A percentile compares a stretch with the other conserved stretches of the same genome.
These are phyloP conservation scores for Lipomyces starkeyi DNA, from an alignment of 805 yeast genomes.

Conservation along the genomic window DNA sequence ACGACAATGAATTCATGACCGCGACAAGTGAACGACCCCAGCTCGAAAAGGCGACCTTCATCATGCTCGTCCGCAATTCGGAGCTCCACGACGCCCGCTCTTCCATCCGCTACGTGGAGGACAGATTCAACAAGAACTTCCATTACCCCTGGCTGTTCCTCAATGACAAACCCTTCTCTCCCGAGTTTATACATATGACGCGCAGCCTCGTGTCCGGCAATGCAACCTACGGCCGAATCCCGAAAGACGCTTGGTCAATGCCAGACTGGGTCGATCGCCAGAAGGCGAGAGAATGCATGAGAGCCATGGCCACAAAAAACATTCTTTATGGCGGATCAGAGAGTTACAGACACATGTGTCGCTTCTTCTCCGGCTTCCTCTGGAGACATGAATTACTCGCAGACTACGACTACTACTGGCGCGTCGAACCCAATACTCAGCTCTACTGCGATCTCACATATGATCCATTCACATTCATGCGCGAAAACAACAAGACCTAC, in stretches of 20 bases:
- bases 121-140: conserved; percentile 64
- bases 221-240: conserved; percentile 66
- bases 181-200: conserved; percentile 59
- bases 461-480: conserved; percentile 58
- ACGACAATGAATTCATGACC: too few species aligned
- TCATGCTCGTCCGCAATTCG: conserved; percentile 70
- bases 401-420: conserved; percentile 73
- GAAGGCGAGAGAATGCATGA: conserved; percentile 55
- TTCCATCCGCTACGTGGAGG: conserved; percentile 66
- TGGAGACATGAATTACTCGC: conserved; percentile 63
- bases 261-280: conserved; percentile 60
- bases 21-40: too few species aligned
- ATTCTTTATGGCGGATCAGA: conserved; percentile 65
- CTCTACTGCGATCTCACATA: conserved; percentile 78
- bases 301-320: conserved; percentile 51
- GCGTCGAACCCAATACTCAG: conserved; percentile 84
- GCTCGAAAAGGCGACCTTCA: conserved; percentile 62
- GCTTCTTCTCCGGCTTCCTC: conserved; percentile 78
- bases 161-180: conserved; percentile 67
- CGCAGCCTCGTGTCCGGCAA: conserved; percentile 60
- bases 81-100: conserved; percentile 64
- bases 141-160: conserved; percentile 82
- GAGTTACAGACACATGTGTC: conserved; percentile 79
- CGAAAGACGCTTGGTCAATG: conserved; percentile 64
- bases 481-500: conserved; percentile 59